Conservation (phyloP, 192 early-diverging fungal species). For the Rhizoclosmatium sp. region DNA sequence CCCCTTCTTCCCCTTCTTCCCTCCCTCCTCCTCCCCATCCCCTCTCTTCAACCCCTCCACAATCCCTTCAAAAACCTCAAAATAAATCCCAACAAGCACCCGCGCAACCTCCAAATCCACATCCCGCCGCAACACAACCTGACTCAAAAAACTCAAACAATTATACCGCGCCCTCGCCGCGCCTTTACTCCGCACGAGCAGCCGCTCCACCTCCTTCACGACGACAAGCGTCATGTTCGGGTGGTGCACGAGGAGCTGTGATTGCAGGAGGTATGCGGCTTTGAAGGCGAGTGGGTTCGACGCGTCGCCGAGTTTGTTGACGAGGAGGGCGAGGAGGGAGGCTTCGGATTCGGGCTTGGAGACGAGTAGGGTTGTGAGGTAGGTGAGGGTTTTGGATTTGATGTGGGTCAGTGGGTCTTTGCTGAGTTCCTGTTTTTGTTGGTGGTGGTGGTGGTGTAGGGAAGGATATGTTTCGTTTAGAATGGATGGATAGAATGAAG, state of each 20-base stretch:
- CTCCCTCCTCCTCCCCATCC: constrained; percentile 29
- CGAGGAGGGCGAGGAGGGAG: constrained; percentile 87
- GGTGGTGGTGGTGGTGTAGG: constrained; percentile 15
- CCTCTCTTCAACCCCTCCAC: constrained; percentile 53
- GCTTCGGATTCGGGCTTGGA: constrained; percentile 96
- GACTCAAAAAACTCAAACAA: constrained; percentile 89
- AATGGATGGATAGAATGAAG: too few relatives aligned
- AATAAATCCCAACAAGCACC: constrained; percentile 89
- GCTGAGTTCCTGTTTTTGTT: constrained; percentile 64
- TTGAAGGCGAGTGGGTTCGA: constrained; percentile 89
- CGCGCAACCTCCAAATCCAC: constrained; percentile 79
- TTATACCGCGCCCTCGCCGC: constrained; percentile 89
- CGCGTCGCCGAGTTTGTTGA: constrained; percentile 95
- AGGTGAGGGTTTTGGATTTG: constrained; percentile 79
- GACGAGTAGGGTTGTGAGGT: constrained; percentile 79
- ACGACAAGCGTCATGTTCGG: constrained; percentile 93
- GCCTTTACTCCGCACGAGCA: constrained; percentile 72
- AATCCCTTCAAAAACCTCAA: constrained; percentile 86
- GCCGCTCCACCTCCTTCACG: constrained; percentile 84
- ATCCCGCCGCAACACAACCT: constrained; percentile 79
- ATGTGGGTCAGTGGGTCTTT: constrained; percentile 89
- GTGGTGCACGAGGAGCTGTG: constrained; percentile 77
- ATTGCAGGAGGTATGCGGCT: constrained; percentile 73
- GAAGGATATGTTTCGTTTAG: too few relatives aligned
- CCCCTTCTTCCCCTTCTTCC: constrained; percentile 51